These are phyloP conservation scores for Aspergillus thermomutatus DNA, from an alignment of 2,329 filamentous ascomycete genomes.

Conservation along the genomic window DNA sequence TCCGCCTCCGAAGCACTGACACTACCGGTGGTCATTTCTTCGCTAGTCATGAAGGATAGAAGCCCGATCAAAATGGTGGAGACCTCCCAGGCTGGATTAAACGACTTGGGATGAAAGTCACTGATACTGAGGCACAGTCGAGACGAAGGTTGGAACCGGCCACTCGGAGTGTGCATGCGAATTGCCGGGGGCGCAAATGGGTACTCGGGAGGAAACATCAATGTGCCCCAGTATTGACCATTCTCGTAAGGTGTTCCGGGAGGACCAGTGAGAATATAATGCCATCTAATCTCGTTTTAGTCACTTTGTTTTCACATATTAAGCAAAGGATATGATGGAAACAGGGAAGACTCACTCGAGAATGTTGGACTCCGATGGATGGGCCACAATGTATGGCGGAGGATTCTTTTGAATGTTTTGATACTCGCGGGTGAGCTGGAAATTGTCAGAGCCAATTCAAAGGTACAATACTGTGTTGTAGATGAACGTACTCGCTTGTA, in stretches of 20 bases:
- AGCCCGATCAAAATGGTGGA: slow-evolving; percentile 93
- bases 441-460: slow-evolving; percentile 7
- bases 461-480: neutral
- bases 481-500: slow-evolving; percentile 61
- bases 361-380: slow-evolving; percentile 87
- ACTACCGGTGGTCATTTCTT: slow-evolving; percentile 96
- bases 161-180: slow-evolving; percentile 96
- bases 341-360: slow-evolving; percentile 63
- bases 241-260: slow-evolving; percentile 90
- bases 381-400: slow-evolving; percentile 82
- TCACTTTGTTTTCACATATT: neutral
- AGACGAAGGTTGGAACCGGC: slow-evolving; percentile 89
- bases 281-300: slow-evolving; percentile 60
- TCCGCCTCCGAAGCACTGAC: slow-evolving; percentile 74
- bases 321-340: neutral
- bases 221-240: slow-evolving; percentile 97
- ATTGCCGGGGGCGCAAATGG: slow-evolving; percentile 96
- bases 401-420: slow-evolving; percentile 68
- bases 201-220: slow-evolving; percentile 94
- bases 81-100: slow-evolving; percentile 98
- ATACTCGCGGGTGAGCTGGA: slow-evolving; percentile 61
- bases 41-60: slow-evolving; percentile 95
- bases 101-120: slow-evolving; percentile 96
- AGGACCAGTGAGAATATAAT: slow-evolving; percentile 92
- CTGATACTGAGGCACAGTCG: slow-evolving; percentile 92